Conservation (phyloP, 306 rosid species). For the Dryas octopetala region DNA sequence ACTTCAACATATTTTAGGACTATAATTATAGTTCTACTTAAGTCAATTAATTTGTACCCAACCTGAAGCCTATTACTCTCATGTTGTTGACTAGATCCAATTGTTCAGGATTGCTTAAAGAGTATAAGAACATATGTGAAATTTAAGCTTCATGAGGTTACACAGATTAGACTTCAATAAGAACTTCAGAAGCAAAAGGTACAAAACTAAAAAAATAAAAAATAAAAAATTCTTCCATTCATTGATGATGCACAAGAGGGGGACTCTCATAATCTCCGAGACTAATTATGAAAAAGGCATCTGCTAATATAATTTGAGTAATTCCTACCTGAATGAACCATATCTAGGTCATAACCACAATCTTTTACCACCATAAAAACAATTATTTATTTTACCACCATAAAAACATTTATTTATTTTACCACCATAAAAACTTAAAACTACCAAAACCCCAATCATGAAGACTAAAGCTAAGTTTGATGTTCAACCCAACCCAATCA, state of each 20-base stretch:
- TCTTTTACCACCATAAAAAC: no score
- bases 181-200: neutral
- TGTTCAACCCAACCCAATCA: neutral
- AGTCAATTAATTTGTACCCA: neutral
- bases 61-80: neutral
- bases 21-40: neutral
- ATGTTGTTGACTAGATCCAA: neutral
- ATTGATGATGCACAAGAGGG: neutral
- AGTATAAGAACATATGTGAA: neutral
- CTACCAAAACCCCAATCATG: neutral
- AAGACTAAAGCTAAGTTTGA: constrained; percentile 10
- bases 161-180: neutral
- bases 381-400: neutral
- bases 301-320: no score
- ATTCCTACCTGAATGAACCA: neutral
- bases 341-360: neutral
- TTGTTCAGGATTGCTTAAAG: no score
- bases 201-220: neutral
- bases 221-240: neutral
- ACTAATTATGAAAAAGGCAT: neutral
- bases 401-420: no score
- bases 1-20: neutral
- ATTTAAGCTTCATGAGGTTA: neutral
- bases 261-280: neutral
- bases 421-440: neutral